Percentiles rank a stretch among this genome's conserved stretches.
Evolutionary conservation across 805 yeast genomes (phyloP).

Genomic region (Millerozyma miso): DNA sequence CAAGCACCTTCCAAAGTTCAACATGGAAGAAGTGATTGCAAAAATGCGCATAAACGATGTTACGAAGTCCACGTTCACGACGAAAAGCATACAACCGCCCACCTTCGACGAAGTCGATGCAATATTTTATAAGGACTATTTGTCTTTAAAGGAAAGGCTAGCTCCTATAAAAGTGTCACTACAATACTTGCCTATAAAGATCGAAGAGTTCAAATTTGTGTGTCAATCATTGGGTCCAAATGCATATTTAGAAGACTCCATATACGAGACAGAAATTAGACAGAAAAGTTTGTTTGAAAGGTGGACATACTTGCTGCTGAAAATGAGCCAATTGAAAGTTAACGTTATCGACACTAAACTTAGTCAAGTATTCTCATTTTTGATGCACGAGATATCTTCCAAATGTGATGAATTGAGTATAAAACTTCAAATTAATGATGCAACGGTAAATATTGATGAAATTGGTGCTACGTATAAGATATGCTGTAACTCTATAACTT

Average conservation of each 20-base stretch:
- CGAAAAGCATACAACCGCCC: slow-evolving; percentile 22
- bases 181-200: slow-evolving; percentile 48
- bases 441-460: slow-evolving; percentile 19
- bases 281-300: slow-evolving; percentile 37
- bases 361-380: slow-evolving; percentile 47
- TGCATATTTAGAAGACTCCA: slow-evolving; percentile 22
- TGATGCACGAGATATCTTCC: slow-evolving; percentile 38
- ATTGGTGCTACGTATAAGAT: slow-evolving; percentile 31
- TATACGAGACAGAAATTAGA: slow-evolving; percentile 28
- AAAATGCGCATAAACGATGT: slow-evolving; percentile 21
- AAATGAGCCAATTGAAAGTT: slow-evolving; percentile 37
- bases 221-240: slow-evolving; percentile 6
- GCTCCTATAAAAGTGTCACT: slow-evolving; percentile 52
- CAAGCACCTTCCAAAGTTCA: slow-evolving; percentile 12
- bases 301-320: slow-evolving; percentile 38
- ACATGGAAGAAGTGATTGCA: slow-evolving; percentile 16
- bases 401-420: slow-evolving; percentile 17
- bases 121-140: slow-evolving; percentile 38
- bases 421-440: slow-evolving; percentile 13
- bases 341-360: slow-evolving; percentile 53
- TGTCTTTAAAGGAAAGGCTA: slow-evolving; percentile 36
- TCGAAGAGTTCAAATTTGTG: slow-evolving; percentile 36
- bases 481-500: slow-evolving; percentile 34
- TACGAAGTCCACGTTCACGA: slow-evolving; percentile 9
- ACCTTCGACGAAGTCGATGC: slow-evolving; percentile 27